Base-by-base conservation (phyloP, 305 asterid genomes). In the Solanum hybrid region DNA sequence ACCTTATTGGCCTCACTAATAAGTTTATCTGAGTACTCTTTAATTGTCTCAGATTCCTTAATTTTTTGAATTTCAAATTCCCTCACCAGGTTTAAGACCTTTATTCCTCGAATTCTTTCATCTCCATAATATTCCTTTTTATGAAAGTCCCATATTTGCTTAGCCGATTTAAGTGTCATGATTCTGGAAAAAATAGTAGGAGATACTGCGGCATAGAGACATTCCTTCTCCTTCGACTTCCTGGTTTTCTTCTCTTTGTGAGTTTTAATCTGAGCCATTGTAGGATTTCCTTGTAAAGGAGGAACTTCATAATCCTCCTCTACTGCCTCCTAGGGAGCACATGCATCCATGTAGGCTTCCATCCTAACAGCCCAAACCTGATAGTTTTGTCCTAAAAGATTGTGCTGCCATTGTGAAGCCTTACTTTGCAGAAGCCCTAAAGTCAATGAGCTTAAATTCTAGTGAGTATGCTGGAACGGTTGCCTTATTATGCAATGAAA, bases 401-500 rank as follows among this genome's bases (percentile, higher is more conserved):
- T 93, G 96, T 90, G 92, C 93, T 51, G 88, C 90, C 85, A 94
- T 89, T 89, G 92, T 95, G 86, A 92, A 89, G 86, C 90, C 91
- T 86, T 90, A 87, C 88, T 91, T 97, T 88, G 92, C 71, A 78
- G 93, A 92, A 89, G 93, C 95, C 20, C 93, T 94, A 90, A 89
- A 92, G 90, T 88, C 66, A 76, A 91, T 92, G 95, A 91, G 89
- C 89, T 90, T 95, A 32, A 92, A 92, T 37, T 56, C 92, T 88
- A 90, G 90, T 86, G 94, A 93, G 84, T 94, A 91, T 92, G 93
- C 93, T 87, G 95, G 92, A 77, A 90, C 93, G 80, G 93, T 94
- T 90, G 85, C 91, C 77, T 91, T 92, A 79, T 88, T 96, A 80
- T 92, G 91, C 90, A 91, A 73, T 66, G 94, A 93, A 89, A 75